Evolutionary conservation across 805 yeast genomes (phyloP), one percentile per base, ranked within the genome.

Genomic region (Saitoella complicata): DNA sequence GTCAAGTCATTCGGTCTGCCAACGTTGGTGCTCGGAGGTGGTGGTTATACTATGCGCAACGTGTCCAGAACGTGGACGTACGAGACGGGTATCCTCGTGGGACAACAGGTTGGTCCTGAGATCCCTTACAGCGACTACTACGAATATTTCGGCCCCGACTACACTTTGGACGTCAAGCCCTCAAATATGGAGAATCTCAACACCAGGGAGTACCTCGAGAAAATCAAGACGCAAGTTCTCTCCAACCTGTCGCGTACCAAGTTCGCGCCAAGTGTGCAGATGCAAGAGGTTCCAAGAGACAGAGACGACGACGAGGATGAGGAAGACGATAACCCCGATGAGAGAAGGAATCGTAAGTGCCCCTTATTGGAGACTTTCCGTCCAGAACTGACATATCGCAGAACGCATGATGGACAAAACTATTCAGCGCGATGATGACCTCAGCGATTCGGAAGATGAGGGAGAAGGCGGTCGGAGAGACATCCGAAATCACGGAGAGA

Each of bases 101-200:
- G 81, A 55, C 79, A 60, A 43, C 46, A 52, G 58, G 49, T 69
- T 60, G 54, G 63, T 12, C 53, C 54, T 7, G 52, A 69, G 45
- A 12, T 41, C n/a, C 43, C 43, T 8, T 10, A 85, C 68, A 87
- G 88, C 61, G 97, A 88, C 61, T 88, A 88, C 66, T 88, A 84
- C 65, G 97, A 88, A 64, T 88, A 88, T 66, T 88, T 81, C 62
- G 97, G 96, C 0, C 98, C 98, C 2, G 96, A 88, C 65, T 88
- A 88, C 63, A 80, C 85, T 61, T 71, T 88, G 48, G 95, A 88
- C 58, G 98, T 88, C 42, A 72, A 95, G 51, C 94, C 95, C 8
- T 80, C 93, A 8, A 88, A 88, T 64, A 88, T 88, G 97, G 83
- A 81, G 66, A 88, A 88, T 63, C 95, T 95, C 43, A 88, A 88